Base-by-base conservation (phyloP, 164 flowering plant species). In the Euptelea pleiosperma region DNA sequence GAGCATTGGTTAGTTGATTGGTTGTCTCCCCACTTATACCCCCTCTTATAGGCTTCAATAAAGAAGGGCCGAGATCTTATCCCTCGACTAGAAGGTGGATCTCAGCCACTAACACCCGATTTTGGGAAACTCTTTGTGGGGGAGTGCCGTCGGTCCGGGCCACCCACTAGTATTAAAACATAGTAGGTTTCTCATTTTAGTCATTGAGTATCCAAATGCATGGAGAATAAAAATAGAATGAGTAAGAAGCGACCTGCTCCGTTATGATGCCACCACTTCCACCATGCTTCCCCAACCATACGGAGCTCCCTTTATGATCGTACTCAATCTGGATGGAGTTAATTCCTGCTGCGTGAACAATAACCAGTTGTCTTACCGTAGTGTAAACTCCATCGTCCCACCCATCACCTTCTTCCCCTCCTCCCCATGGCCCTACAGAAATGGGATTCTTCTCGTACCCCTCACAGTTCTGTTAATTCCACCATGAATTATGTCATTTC, bases 381-480 rank as follows among this genome's bases (percentile, higher is more conserved):
- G 79, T 66, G 65, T 77, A 59, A 6, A 73, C 65, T 14, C 93
- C 89, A 60, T 86, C 90, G 30, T 86, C 85, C 82, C 84, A 86
- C 0, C 22, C 47, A 11, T 30, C n/a, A 56, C 90, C 90, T 48
- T 60, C 73, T 31, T 61, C 66, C 6, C 85, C 80, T 51, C 86
- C 88, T 51, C 86, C 88, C 86, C 82, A 84, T 15, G 88, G 94
- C 35, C 86, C 88, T 11, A 68, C 76, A 3, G 73, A 41, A n/a
- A 66, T 43, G 9, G 49, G 34, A 15, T 36, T 66, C 61, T 58
- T 70, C 49, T 43, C 56, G 29, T 46, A 36, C 30, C 18, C 55
- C 0, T 58, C 56, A 9, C n/a, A 43, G 16, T 16, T 21, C 57
- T 52, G 57, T 16, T 46, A n/a, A n/a, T n/a, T n/a, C n/a, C n/a